phyloP scores from a whole-genome alignment of 257 asterid species.

The Capsicum pubescens region DNA sequence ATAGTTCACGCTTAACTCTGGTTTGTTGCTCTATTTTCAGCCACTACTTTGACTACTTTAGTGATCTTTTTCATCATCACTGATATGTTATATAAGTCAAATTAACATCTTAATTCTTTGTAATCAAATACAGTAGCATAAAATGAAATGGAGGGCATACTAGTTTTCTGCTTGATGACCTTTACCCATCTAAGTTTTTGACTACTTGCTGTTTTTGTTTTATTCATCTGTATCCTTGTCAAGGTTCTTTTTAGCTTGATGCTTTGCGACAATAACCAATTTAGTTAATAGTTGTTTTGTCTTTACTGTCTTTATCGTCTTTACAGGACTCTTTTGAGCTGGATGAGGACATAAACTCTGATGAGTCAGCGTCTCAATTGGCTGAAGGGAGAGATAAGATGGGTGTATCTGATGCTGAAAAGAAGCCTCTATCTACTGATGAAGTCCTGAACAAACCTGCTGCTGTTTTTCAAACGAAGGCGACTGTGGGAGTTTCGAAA shows the following conservation, averaged over 20 bases:
- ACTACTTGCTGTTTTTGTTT: not conserved
- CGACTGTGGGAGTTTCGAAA: no score
- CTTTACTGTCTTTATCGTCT: not conserved
- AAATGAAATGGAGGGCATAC: not conserved
- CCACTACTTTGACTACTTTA: not conserved
- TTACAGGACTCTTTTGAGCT: constrained; percentile 55
- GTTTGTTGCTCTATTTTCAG: not conserved
- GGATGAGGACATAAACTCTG: constrained; percentile 56
- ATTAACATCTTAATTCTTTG: constrained; percentile 1
- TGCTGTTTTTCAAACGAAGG: no score
- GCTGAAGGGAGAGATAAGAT: constrained; percentile 41
- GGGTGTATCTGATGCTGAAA: constrained; percentile 35
- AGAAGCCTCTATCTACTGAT: constrained; percentile 25
- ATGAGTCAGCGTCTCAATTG: constrained; percentile 44
- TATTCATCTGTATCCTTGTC: not conserved
- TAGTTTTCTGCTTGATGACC: not conserved
- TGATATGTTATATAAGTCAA: not conserved
- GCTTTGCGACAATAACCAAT: not conserved
- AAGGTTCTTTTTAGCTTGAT: not conserved
- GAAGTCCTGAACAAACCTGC: not conserved
- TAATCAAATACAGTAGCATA: not conserved
- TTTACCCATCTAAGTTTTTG: not conserved
- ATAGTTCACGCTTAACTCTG: not conserved
- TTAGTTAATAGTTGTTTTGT: not conserved
- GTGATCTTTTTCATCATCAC: not conserved